Conservation (phyloP, 2,329 filamentous ascomycete genomes). For the Cladorrhinum sp. region DNA sequence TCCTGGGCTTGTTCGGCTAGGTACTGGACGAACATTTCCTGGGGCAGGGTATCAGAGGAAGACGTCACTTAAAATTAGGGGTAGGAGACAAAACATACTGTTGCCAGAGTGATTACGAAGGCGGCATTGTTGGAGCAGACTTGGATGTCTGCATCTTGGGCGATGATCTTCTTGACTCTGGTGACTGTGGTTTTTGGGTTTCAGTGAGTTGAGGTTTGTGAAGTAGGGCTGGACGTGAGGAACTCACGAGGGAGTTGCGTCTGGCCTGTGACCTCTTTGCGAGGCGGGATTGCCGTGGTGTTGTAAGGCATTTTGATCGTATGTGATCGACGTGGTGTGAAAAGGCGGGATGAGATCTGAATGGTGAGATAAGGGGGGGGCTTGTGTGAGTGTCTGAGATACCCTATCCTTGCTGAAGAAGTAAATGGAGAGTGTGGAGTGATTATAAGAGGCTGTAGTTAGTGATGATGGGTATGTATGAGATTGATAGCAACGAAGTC, state of each 20-base stretch:
- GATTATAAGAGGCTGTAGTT: too few relatives aligned
- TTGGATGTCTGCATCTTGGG: constrained; percentile 78
- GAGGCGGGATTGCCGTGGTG: constrained; percentile 74
- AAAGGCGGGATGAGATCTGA: constrained; percentile 1
- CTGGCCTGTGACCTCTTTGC: constrained; percentile 79
- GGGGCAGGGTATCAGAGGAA: neutral
- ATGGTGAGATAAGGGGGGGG: neutral
- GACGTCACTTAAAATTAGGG: neutral
- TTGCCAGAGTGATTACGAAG: constrained; percentile 89
- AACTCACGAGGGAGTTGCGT: constrained; percentile 78
- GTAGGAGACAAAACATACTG: constrained; percentile 49
- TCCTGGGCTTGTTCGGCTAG: constrained; percentile 81
- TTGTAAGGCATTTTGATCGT: constrained; percentile 75
- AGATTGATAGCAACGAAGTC: neutral
- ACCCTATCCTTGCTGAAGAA: too few relatives aligned
- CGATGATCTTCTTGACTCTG: constrained; percentile 93
- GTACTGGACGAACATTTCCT: constrained; percentile 96
- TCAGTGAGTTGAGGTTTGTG: neutral
- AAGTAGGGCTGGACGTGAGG: neutral
- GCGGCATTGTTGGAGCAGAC: constrained; percentile 91
- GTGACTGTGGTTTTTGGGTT: constrained; percentile 61
- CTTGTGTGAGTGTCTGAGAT: too few relatives aligned
- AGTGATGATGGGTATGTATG: neutral
- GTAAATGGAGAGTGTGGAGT: neutral
- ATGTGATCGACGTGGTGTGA: neutral